A percentile compares a stretch with the other conserved stretches of the same genome.
Conservation (phyloP, 2,329 filamentous ascomycete species). For the Amauroascus verrucosus region DNA sequence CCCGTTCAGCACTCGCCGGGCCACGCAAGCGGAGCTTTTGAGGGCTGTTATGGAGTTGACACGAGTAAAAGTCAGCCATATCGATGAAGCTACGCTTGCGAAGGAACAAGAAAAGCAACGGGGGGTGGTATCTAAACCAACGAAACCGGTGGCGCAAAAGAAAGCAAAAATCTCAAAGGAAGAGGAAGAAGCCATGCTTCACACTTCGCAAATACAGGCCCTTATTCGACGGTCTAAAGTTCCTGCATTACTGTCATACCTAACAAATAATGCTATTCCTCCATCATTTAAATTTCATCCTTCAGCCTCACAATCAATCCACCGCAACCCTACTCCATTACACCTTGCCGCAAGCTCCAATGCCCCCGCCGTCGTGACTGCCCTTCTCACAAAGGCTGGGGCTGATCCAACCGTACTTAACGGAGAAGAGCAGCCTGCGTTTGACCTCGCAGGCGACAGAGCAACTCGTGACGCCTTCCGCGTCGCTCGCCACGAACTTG, state of each 20-base stretch:
- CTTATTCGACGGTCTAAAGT: slow-evolving; percentile 83
- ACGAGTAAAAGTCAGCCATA: slow-evolving; percentile 69
- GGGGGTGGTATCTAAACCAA: slow-evolving; percentile 31
- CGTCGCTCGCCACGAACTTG: slow-evolving; percentile 70
- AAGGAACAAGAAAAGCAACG: slow-evolving; percentile 40
- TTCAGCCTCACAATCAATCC: slow-evolving; percentile 52
- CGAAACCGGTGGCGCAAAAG: slow-evolving; percentile 28
- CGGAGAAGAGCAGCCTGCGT: slow-evolving; percentile 69
- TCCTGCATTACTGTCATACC: slow-evolving; percentile 73
- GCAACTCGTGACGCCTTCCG: slow-evolving; percentile 84
- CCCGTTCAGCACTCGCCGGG: slow-evolving; percentile 82
- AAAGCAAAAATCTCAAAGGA: slow-evolving; percentile 62
- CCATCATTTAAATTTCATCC: slow-evolving; percentile 69
- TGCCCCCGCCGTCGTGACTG: slow-evolving; percentile 62
- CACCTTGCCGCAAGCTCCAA: slow-evolving; percentile 80
- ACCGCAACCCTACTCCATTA: slow-evolving; percentile 72
- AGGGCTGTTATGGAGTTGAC: slow-evolving; percentile 89
- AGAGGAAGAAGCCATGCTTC: slow-evolving; percentile 69
- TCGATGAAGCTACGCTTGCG: slow-evolving; percentile 56
- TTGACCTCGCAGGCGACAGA: slow-evolving; percentile 78
- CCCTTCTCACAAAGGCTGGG: slow-evolving; percentile 62
- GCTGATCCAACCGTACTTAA: slow-evolving; percentile 65
- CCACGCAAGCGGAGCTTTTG: slow-evolving; percentile 91
- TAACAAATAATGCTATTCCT: slow-evolving; percentile 62
- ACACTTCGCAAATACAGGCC: slow-evolving; percentile 81